Conservation (phyloP, 2,329 filamentous ascomycete species). For the Fusarium circinatum region DNA sequence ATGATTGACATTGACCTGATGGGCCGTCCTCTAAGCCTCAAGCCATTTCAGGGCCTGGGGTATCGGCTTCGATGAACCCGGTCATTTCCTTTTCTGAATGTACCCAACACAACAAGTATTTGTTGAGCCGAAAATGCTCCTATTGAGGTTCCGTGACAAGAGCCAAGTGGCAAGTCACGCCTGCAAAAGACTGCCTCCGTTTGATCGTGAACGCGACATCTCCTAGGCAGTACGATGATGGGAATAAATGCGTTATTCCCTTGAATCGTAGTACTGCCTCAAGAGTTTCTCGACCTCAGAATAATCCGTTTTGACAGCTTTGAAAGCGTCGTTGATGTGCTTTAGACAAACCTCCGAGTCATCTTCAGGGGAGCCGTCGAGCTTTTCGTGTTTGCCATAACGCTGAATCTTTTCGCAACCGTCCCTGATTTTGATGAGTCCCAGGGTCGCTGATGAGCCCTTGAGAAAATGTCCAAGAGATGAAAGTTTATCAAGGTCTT, state of each 20-base stretch:
- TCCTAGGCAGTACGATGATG: constrained; percentile 15
- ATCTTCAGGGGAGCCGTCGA: constrained; percentile 74
- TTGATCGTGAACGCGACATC: neutral
- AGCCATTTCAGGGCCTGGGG: constrained; percentile 27
- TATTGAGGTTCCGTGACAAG: neutral
- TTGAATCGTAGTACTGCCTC: constrained; percentile 68
- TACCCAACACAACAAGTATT: constrained; percentile 24
- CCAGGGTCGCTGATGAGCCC: constrained; percentile 93
- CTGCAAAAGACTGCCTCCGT: constrained; percentile 15
- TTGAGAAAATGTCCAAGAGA: constrained; percentile 95
- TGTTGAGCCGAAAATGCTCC: constrained; percentile 12
- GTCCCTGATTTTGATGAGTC: constrained; percentile 89
- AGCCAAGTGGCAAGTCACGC: neutral
- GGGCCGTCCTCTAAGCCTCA: constrained; percentile 30
- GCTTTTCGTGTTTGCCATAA: constrained; percentile 84
- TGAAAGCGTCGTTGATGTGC: constrained; percentile 76
- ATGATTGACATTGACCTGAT: constrained; percentile 18
- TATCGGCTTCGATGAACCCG: constrained; percentile 37
- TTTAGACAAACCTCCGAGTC: constrained; percentile 75
- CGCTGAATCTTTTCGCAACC: constrained; percentile 97
- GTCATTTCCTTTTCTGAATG: constrained; percentile 24
- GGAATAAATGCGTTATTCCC: constrained; percentile 20
- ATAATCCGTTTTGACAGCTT: constrained; percentile 80
- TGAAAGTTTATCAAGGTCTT: constrained; percentile 80
- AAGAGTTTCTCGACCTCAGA: constrained; percentile 76